Evolutionary conservation across 2,329 filamentous ascomycete genomes (phyloP), one percentile per base, ranked within the genome.

Genomic region (Trichophyton simii): DNA sequence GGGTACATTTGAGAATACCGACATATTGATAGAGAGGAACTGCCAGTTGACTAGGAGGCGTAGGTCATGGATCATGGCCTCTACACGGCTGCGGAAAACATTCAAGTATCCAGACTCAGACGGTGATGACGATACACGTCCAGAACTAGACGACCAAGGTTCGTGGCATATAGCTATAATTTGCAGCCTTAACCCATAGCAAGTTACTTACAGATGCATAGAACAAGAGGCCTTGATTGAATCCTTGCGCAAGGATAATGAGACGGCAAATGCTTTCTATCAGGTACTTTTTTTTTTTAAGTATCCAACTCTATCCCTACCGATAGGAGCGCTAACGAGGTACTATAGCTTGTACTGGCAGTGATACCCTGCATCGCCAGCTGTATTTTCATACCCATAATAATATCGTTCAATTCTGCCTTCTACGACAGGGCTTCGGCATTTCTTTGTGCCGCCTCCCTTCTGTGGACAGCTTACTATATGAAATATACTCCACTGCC

Each of bases 81-180:
- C 81, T 46, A 77, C 87, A 59, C 85, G 88, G 65, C 77, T 94
- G 52, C 86, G 91, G 68, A 87, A 82, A 68, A 87, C 88, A 7
- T 94, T 95, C 75, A 83, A 82, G 63, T 94, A 92, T 75, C 87
- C 87, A 3, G 74, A 77, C 61, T 84, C 87, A 68, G 79, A 80
- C 57, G 77, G 80, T 64, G 76, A 77, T 52, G 78, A 81, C 41
- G 78, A 81, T 71, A 73, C 79, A 34, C 80, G 82, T 11, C 81
- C 85, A 66, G 82, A 84, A 61, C 78, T 94, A 63, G 89, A 94
- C 71, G 88, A 91, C 74, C 82, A 91, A 80, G 87, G 87, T 86
- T 71, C 59, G 65, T 59, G 13, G 28, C 36, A 13, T 15, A 15
- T n/a, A 59, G 46, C 11, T 52, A 13, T 41, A 18, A n/a, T 3